These are phyloP conservation scores for Yamadazyma triangularis DNA, from an alignment of 1,139 yeast species.

Conservation along the genomic window DNA sequence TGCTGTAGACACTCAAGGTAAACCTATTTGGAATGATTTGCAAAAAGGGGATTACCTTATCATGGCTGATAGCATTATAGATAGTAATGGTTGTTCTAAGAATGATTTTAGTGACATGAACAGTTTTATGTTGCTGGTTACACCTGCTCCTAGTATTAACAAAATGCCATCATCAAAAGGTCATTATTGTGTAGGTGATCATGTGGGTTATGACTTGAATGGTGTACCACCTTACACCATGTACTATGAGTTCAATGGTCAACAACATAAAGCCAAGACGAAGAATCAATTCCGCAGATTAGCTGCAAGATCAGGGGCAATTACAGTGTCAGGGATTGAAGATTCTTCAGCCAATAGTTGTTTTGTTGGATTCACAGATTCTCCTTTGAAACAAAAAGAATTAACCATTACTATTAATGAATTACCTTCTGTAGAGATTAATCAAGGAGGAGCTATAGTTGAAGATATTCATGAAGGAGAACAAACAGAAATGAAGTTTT, in stretches of 20 bases:
- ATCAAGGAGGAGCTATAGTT: constrained; percentile 69
- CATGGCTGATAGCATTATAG: constrained; percentile 52
- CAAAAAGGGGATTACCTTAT: constrained; percentile 51
- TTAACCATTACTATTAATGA: constrained; percentile 62
- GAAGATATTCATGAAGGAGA: constrained; percentile 89
- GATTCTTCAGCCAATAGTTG: constrained; percentile 77
- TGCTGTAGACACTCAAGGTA: constrained; percentile 6
- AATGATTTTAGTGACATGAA: constrained; percentile 34
- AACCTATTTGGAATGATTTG: constrained; percentile 7
- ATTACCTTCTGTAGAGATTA: constrained; percentile 86
- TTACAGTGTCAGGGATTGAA: constrained; percentile 62
- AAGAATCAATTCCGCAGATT: constrained; percentile 55
- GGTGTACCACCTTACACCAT: constrained; percentile 82
- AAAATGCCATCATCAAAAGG: constrained; percentile 33
- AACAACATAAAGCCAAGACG: constrained; percentile 56
- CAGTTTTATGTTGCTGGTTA: constrained; percentile 48
- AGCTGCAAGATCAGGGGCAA: constrained; percentile 76
- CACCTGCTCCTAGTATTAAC: constrained; percentile 70
- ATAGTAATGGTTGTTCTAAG: constrained; percentile 66
- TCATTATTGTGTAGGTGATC: constrained; percentile 87
- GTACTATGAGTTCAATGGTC: constrained; percentile 67
- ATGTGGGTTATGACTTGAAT: constrained; percentile 66
- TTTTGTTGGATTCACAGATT: constrained; percentile 50
- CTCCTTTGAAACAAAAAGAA: constrained; percentile 32
- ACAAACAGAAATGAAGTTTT: constrained; percentile 65